A percentile compares a stretch with the other conserved stretches of the same genome.
phyloP scores from a whole-genome alignment of 1,139 yeast genomes.

The Chernovozyma sophiae-reginae region DNA sequence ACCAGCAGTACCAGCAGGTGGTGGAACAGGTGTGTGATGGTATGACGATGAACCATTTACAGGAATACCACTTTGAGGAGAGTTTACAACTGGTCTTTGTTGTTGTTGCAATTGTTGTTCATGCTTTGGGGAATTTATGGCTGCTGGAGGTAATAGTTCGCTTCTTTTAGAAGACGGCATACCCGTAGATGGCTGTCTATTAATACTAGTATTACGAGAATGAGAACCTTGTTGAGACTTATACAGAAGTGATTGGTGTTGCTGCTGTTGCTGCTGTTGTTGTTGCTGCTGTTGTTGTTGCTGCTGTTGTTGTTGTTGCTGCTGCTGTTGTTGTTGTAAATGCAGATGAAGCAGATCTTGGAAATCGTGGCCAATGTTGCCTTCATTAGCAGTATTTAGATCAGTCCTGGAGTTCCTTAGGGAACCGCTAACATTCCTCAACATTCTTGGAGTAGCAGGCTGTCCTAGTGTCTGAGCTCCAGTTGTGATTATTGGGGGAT shows the following conservation, averaged over 20 bases:
- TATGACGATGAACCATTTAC: neutral
- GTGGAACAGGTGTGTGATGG: constrained; percentile 4
- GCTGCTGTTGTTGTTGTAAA: constrained; percentile 8
- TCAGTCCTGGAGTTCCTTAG: constrained; percentile 20
- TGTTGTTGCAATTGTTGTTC: constrained; percentile 7
- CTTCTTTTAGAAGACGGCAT: constrained; percentile 11
- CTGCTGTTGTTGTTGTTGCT: constrained; percentile 3
- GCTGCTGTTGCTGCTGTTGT: constrained; percentile 10
- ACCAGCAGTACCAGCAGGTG: constrained; percentile 11
- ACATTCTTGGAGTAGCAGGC: constrained; percentile 81
- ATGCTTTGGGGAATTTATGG: constrained; percentile 15
- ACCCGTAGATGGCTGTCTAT: constrained; percentile 9
- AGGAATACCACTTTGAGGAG: constrained; percentile 9
- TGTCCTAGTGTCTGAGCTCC: constrained; percentile 16
- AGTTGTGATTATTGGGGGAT: constrained; percentile 5
- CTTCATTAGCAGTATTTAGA: constrained; percentile 1
- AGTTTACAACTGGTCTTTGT: constrained; percentile 2
- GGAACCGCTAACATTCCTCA: constrained; percentile 50
- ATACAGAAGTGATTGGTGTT: constrained; percentile 9
- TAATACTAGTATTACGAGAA: constrained; percentile 8
- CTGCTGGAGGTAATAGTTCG: constrained; percentile 24
- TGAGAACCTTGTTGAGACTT: constrained; percentile 6
- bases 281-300: constrained; percentile 2
- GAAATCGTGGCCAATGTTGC: constrained; percentile 11
- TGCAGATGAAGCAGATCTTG: constrained; percentile 14